phyloP scores from a whole-genome alignment of 163 green algal species.

The Chloromonas sp. region DNA sequence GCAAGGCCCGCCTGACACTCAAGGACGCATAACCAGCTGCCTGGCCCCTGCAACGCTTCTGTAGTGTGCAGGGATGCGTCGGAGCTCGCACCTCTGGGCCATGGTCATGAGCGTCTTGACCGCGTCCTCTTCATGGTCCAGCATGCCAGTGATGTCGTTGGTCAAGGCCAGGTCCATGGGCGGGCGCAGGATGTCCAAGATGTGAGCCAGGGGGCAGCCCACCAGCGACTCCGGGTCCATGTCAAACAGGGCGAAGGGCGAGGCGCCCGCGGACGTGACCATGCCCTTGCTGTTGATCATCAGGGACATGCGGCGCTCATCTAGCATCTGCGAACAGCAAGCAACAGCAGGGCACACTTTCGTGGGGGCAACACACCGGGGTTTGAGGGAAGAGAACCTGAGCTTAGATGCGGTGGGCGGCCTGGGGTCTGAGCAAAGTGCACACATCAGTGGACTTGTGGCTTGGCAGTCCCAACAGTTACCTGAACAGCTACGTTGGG shows the following conservation, averaged over 20 bases:
- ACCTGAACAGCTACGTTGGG: too few relatives aligned
- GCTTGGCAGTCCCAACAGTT: too few relatives aligned
- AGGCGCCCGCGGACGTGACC: background rate
- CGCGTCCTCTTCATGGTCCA: background rate
- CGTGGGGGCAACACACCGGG: too few relatives aligned
- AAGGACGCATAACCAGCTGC: too few relatives aligned
- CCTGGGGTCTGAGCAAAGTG: too few relatives aligned
- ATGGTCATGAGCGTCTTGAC: background rate
- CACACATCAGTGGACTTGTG: too few relatives aligned
- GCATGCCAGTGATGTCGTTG: background rate
- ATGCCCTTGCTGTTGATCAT: background rate
- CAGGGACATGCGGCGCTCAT: background rate
- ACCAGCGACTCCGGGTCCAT: slow-evolving; percentile 2
- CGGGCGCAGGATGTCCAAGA: background rate
- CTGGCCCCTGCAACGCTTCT: too few relatives aligned
- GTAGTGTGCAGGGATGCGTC: too few relatives aligned
- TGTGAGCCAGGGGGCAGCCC: background rate
- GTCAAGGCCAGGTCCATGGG: background rate
- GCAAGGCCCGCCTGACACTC: too few relatives aligned
- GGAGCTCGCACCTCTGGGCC: background rate
- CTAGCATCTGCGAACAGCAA: background rate
- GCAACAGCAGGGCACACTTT: background rate
- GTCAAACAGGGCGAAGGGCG: background rate
- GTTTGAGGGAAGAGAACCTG: too few relatives aligned
- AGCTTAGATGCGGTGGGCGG: too few relatives aligned